A percentile compares a stretch with the other conserved stretches of the same genome.
Conservation (phyloP, 768 basidiomycete genomes). For the Agaricus blazei region DNA sequence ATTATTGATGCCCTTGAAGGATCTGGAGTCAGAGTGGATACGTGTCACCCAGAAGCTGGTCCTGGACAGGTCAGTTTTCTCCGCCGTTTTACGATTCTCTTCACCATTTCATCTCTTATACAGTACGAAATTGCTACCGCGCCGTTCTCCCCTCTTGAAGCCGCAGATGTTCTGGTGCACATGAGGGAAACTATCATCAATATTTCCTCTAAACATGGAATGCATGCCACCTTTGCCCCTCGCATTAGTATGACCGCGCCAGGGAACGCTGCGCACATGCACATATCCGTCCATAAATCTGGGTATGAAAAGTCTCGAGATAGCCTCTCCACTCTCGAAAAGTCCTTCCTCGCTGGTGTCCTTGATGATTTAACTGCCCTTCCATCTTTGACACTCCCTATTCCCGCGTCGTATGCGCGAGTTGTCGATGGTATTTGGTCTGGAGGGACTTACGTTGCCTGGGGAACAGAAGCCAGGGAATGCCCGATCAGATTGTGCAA, state of each 20-base stretch:
- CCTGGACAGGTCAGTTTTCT: conserved; percentile 39
- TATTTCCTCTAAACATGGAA: conserved; percentile 55
- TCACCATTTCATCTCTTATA: not conserved
- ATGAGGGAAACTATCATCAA: conserved; percentile 67
- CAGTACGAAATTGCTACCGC: conserved; percentile 66
- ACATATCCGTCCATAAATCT: conserved; percentile 57
- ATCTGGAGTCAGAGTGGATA: conserved; percentile 55
- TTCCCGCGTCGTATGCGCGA: conserved; percentile 56
- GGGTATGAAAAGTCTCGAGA: conserved; percentile 1
- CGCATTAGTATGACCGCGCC: conserved; percentile 37
- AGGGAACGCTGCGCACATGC: conserved; percentile 55
- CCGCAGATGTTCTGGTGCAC: conserved; percentile 61
- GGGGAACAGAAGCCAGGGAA: conserved; percentile 70
- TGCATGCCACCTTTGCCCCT: conserved; percentile 65
- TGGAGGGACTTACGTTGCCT: conserved; percentile 65
- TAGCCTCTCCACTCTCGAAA: conserved; percentile 32
- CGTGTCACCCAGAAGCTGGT: conserved; percentile 69
- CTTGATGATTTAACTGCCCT: conserved; percentile 54
- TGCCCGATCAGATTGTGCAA: conserved; percentile 56
- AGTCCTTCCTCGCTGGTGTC: conserved; percentile 57
- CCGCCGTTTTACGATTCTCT: not conserved
- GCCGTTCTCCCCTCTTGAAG: conserved; percentile 57
- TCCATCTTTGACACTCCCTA: conserved; percentile 54
- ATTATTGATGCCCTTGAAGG: conserved; percentile 47
- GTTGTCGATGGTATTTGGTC: conserved; percentile 64